phyloP scores from a whole-genome alignment of 768 basidiomycete genomes.

The Hericium erinaceus region DNA sequence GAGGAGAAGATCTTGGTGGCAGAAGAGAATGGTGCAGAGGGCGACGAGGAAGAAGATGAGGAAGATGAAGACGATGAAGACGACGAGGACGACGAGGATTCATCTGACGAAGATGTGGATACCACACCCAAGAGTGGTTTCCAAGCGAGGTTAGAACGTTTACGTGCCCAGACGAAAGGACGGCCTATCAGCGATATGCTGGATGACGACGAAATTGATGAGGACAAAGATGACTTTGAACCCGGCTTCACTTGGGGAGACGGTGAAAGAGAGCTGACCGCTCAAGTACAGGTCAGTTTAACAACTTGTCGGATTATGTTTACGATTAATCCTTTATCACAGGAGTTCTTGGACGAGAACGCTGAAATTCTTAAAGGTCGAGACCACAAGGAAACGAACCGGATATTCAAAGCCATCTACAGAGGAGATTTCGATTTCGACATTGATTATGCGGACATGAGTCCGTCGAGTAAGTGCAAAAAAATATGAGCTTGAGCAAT shows the following conservation, averaged over 20 bases:
- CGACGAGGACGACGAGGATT: constrained; percentile 21
- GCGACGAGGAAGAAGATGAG: constrained; percentile 12
- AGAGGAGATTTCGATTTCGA: constrained; percentile 39
- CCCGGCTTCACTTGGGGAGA: constrained; percentile 10
- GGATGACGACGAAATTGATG: constrained; percentile 19
- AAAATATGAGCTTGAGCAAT: not conserved
- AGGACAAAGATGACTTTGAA: constrained; percentile 30
- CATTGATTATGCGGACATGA: constrained; percentile 20
- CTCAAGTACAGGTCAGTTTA: no score
- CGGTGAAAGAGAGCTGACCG: constrained; percentile 15
- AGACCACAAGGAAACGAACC: constrained; percentile 42
- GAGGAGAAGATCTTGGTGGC: constrained; percentile 40
- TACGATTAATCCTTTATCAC: not conserved
- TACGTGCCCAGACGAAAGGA: constrained; percentile 20
- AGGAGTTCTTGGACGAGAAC: constrained; percentile 41
- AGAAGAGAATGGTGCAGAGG: constrained; percentile 9
- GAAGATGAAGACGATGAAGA: constrained; percentile 12
- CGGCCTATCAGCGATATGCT: constrained; percentile 12
- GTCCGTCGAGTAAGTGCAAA: constrained; percentile 41
- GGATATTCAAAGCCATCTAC: constrained; percentile 49
- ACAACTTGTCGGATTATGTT: no score
- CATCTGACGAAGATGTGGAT: constrained; percentile 25
- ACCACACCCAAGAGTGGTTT: constrained; percentile 26
- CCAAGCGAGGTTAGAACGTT: constrained; percentile 24
- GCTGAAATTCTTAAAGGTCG: constrained; percentile 34